phyloP scores from a whole-genome alignment of 2,329 filamentous ascomycete genomes.

The Mollisia scopiformis region DNA sequence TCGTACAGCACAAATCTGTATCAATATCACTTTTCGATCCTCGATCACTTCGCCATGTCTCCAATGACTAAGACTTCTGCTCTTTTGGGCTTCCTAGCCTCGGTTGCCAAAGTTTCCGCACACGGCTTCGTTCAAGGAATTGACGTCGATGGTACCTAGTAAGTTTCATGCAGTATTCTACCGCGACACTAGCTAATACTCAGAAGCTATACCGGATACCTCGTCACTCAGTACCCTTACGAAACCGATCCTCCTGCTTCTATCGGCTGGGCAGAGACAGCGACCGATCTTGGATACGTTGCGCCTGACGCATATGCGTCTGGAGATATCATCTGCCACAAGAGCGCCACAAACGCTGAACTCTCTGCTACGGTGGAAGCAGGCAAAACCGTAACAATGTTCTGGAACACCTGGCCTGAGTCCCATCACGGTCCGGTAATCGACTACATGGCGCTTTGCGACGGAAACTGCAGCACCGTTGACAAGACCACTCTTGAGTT shows the following conservation, averaged over 20 bases:
- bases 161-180: slow-evolving; percentile 5
- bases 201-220: slow-evolving; percentile 36
- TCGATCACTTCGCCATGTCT: slow-evolving; percentile 21
- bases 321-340: slow-evolving; percentile 54
- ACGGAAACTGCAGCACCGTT: slow-evolving; percentile 41
- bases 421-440: slow-evolving; percentile 45
- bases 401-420: slow-evolving; percentile 53
- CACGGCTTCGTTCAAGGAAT: slow-evolving; percentile 49
- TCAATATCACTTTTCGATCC: neutral
- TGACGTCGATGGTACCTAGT: slow-evolving; percentile 43
- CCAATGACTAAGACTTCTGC: slow-evolving; percentile 21
- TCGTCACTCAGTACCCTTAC: slow-evolving; percentile 25
- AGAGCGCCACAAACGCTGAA: slow-evolving; percentile 42
- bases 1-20: slow-evolving; percentile 1
- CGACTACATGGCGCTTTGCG: slow-evolving; percentile 30
- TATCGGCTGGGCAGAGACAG: slow-evolving; percentile 45
- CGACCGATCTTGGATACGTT: slow-evolving; percentile 51
- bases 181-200: neutral
- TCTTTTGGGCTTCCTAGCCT: slow-evolving; percentile 31
- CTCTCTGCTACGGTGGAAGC: slow-evolving; percentile 46
- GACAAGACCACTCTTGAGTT: slow-evolving; percentile 43
- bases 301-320: slow-evolving; percentile 45
- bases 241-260: slow-evolving; percentile 27
- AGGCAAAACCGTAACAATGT: slow-evolving; percentile 49
- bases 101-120: slow-evolving; percentile 44